Evolutionary conservation across 1,284 basidiomycete genomes (phyloP), one percentile per base, ranked within the genome.

Genomic region (Sanghuangporus sanghuang): DNA sequence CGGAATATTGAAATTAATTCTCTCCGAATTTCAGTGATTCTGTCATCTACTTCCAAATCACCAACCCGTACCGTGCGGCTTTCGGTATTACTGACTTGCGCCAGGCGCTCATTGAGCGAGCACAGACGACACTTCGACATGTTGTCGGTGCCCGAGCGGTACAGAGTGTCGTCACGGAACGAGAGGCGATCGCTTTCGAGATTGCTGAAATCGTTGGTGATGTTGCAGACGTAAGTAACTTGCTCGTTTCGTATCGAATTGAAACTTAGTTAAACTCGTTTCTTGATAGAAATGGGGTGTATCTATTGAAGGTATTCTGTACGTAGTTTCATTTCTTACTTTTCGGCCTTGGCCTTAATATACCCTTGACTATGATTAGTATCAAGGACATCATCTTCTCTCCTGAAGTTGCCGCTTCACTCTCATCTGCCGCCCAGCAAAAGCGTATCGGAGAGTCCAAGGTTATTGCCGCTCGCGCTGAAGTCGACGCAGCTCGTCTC

Each of bases 321-420:
- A 56, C 58, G 64, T 48, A 36, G 32, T 23, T 39, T n/a, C 18
- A 27, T 3, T 32, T 9, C 9, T 27, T 57, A 14, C 46, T 18
- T 54, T 21, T 38, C 35, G 54, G 42, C 21, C 5, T 46, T 7
- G 14, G 0, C 32, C 42, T 49, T 12, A 49, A 12, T 39, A 60
- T 53, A 35, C 7, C 27, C 16, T 14, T 40, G 38, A 39, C 18
- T 39, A 39, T 48, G 36, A 57, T 18, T 21, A 68, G 69, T 77
- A 94, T 91, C 79, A 92, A 93, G 77, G 93, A 96, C 75, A 93
- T 95, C 78, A 89, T 95, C 76, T 97, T 98, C 82, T 92, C 90
- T 54, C 71, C 89, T 59, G 96, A 98, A 68, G 85, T 98, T n/a
- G 87, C 95, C 67, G 90, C 94, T 38, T 93, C 91, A 11, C 84